Conservation (phyloP, 2,329 filamentous ascomycete species). For the Neopestalotiopsis sp. region DNA sequence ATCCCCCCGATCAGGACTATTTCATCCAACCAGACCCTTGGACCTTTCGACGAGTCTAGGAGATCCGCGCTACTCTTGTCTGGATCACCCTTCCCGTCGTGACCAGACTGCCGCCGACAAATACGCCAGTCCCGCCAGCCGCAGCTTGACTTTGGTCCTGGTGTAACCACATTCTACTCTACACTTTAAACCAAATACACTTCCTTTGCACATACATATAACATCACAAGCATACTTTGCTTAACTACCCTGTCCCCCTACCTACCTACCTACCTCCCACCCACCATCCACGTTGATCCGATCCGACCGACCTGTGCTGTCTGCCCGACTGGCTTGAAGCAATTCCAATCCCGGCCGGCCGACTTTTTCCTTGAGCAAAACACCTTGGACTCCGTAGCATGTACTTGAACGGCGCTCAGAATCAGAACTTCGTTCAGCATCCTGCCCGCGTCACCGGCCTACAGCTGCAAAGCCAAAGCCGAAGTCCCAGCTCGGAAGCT, state of each 20-base stretch:
- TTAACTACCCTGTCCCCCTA: constrained; percentile 19
- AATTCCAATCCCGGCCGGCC: constrained; percentile 6
- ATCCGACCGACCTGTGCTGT: constrained; percentile 30
- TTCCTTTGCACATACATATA: constrained; percentile 20
- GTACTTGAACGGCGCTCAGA: constrained; percentile 19
- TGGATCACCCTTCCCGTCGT: constrained; percentile 36
- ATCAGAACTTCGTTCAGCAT: constrained; percentile 37
- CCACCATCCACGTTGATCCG: constrained; percentile 30
- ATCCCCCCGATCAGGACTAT: constrained; percentile 31
- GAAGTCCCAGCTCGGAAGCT: constrained; percentile 33
- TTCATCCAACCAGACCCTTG: constrained; percentile 32
- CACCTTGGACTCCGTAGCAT: constrained; percentile 14
- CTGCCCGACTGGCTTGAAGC: constrained; percentile 21
- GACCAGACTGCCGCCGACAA: constrained; percentile 41
- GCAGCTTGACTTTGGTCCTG: constrained; percentile 38
- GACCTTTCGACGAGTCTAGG: constrained; percentile 28
- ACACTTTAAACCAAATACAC: constrained; percentile 32
- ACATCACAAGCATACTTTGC: constrained; percentile 29
- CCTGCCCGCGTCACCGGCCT: constrained; percentile 34
- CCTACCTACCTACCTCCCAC: neutral
- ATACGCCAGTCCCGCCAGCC: constrained; percentile 43
- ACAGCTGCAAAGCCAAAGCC: constrained; percentile 31
- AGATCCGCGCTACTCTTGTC: constrained; percentile 39
- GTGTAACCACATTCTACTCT: constrained; percentile 32
- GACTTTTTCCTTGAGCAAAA: constrained; percentile 7